phyloP scores from a whole-genome alignment of 345 rosid genomes.

The Erodium maritimum region DNA sequence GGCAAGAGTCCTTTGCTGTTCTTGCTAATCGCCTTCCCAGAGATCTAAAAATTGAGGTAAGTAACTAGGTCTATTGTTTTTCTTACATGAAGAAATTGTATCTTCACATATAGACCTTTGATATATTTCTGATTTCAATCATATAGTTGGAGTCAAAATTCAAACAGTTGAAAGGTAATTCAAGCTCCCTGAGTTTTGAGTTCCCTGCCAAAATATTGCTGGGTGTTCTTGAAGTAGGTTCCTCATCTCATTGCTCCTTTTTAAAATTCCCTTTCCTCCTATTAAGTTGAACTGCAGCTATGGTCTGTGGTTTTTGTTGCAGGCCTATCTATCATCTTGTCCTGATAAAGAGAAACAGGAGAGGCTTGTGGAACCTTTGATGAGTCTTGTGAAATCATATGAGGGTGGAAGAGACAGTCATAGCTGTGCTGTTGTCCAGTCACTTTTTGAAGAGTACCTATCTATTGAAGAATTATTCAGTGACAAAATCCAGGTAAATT shows the following conservation, averaged over 20 bases:
- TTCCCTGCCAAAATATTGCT: conserved; percentile 82
- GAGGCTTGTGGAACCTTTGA: conserved; percentile 92
- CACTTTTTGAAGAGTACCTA: conserved; percentile 93
- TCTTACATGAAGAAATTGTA: background rate
- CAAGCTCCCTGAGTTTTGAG: conserved; percentile 55
- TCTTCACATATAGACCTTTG: too few relatives aligned
- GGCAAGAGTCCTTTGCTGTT: conserved; percentile 97
- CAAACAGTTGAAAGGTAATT: conserved; percentile 49
- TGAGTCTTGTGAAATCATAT: conserved; percentile 91
- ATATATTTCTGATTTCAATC: too few relatives aligned
- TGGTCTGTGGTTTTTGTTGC: conserved; percentile 15
- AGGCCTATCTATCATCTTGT: conserved; percentile 62
- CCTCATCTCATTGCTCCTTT: conserved; percentile 10
- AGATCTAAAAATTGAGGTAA: conserved; percentile 73
- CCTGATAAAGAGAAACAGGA: conserved; percentile 79
- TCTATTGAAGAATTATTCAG: conserved; percentile 88
- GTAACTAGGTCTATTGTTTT: conserved; percentile 3
- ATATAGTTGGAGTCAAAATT: conserved; percentile 69
- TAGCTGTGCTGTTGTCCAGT: conserved; percentile 80
- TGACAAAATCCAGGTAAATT: conserved; percentile 74
- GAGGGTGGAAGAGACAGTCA: conserved; percentile 99
- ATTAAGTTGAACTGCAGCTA: conserved; percentile 7
- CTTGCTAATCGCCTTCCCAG: conserved; percentile 90
- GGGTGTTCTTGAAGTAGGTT: conserved; percentile 68
- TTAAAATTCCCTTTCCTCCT: conserved; percentile 5